Evolutionary conservation across 768 basidiomycete genomes (phyloP).

Genomic region (Boletus rubescentipes): DNA sequence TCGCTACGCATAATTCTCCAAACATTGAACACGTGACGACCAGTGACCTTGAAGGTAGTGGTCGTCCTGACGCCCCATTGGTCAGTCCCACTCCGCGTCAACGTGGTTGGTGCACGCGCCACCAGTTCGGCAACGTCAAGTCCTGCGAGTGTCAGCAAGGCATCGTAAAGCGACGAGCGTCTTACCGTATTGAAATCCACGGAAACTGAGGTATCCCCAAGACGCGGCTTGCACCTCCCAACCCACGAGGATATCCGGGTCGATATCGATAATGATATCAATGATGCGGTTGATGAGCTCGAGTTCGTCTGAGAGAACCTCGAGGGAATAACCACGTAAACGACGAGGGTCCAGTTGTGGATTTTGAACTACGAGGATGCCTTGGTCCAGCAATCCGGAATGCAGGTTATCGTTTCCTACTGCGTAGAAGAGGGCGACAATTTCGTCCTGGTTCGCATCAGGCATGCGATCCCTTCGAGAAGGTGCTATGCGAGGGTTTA

Average conservation of each 20-base stretch:
- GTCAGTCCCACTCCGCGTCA: conserved; percentile 39
- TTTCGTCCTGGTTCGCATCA: conserved; percentile 53
- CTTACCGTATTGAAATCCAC: conserved; percentile 60
- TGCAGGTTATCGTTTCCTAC: conserved; percentile 47
- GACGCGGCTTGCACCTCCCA: conserved; percentile 89
- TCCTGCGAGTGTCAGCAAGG: conserved; percentile 42
- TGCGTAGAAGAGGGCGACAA: conserved; percentile 72
- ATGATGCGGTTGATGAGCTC: conserved; percentile 77
- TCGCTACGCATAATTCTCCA: conserved; percentile 94
- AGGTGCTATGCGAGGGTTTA: conserved; percentile 43
- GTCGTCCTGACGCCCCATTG: conserved; percentile 74
- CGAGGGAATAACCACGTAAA: conserved; percentile 45
- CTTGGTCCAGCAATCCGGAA: conserved; percentile 35
- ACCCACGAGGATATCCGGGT: conserved; percentile 90
- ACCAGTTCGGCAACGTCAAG: conserved; percentile 72
- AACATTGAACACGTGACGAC: conserved; percentile 88
- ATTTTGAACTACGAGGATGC: conserved; percentile 54
- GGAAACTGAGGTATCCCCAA: conserved; percentile 84
- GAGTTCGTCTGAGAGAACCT: conserved; percentile 65
- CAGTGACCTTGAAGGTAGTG: conserved; percentile 80
- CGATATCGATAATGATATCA: conserved; percentile 71
- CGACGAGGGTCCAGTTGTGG: conserved; percentile 39
- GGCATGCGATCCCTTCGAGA: conserved; percentile 61
- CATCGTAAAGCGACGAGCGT: background rate
- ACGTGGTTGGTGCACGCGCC: conserved; percentile 64